Conservation (phyloP, 768 basidiomycete species). For the Scleroderma bovista region DNA sequence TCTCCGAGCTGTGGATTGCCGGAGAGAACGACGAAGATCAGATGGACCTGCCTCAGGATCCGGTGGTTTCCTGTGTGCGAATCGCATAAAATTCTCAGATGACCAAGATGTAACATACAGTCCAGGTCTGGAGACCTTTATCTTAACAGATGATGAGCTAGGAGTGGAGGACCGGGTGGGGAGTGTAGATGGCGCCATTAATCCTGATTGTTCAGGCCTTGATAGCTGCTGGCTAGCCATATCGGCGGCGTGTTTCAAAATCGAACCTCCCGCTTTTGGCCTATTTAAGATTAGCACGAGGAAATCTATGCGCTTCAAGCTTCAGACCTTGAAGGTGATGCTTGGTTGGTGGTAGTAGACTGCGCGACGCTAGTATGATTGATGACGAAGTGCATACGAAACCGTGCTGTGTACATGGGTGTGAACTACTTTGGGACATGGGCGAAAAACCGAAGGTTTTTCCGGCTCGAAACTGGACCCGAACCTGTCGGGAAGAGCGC, state of each 20-base stretch:
- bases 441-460: too few relatives aligned
- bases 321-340: too few relatives aligned
- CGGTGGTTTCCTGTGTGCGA: slow-evolving; percentile 7
- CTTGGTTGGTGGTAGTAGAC: too few relatives aligned
- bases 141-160: slow-evolving; percentile 13
- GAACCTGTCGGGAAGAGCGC: too few relatives aligned
- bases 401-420: too few relatives aligned
- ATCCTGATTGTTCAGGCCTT: neutral
- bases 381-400: too few relatives aligned
- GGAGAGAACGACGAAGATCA: slow-evolving; percentile 30
- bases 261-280: slow-evolving; percentile 3
- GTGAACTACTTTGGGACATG: too few relatives aligned
- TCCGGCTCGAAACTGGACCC: too few relatives aligned
- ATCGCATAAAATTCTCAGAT: neutral
- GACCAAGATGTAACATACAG: slow-evolving; percentile 11
- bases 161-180: slow-evolving; percentile 13
- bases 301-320: too few relatives aligned
- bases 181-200: neutral
- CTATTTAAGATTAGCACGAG: slow-evolving; percentile 6
- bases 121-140: slow-evolving; percentile 5
- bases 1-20: slow-evolving; percentile 27
- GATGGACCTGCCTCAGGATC: slow-evolving; percentile 6
- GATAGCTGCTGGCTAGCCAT: slow-evolving; percentile 15
- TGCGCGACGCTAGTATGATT: too few relatives aligned
- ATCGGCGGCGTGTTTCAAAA: slow-evolving; percentile 12